phyloP scores from a whole-genome alignment of 257 asterid genomes.

The Nicotiana noctiflora region DNA sequence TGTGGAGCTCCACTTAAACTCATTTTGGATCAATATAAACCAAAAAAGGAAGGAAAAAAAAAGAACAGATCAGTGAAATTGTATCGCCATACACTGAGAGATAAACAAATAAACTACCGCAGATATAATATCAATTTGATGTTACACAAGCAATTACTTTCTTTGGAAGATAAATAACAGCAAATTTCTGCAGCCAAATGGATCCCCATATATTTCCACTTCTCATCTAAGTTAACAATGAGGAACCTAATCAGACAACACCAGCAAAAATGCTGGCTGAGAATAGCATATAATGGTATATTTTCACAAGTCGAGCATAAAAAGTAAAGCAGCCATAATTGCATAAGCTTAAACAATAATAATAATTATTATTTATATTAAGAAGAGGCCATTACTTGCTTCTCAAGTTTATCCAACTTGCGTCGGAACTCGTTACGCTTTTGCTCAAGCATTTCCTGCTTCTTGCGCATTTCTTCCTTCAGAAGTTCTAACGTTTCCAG shows the following conservation, averaged over 20 bases:
- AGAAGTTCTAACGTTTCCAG: slow-evolving; percentile 71
- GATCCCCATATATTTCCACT: background rate
- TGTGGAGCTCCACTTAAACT: background rate
- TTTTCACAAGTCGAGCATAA: background rate
- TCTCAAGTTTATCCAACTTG: slow-evolving; percentile 66
- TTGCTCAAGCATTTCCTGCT: slow-evolving; percentile 95
- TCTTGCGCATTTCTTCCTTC: slow-evolving; percentile 92
- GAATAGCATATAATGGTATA: background rate
- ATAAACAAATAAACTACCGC: background rate
- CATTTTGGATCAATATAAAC: background rate
- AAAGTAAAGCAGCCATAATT: background rate
- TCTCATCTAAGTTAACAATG: background rate
- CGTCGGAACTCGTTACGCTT: slow-evolving; percentile 74
- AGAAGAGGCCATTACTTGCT: slow-evolving; percentile 55
- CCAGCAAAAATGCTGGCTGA: background rate
- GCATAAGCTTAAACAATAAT: background rate
- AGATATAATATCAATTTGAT: background rate
- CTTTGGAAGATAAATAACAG: background rate
- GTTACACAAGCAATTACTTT: background rate
- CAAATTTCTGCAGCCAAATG: background rate
- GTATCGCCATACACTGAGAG: background rate
- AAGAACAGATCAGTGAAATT: background rate
- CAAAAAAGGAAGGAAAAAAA: background rate
- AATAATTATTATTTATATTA: background rate
- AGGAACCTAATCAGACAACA: background rate